Evolutionary conservation across 2,329 filamentous ascomycete genomes (phyloP).

Genomic region (Phaeosphaeria sp.): DNA sequence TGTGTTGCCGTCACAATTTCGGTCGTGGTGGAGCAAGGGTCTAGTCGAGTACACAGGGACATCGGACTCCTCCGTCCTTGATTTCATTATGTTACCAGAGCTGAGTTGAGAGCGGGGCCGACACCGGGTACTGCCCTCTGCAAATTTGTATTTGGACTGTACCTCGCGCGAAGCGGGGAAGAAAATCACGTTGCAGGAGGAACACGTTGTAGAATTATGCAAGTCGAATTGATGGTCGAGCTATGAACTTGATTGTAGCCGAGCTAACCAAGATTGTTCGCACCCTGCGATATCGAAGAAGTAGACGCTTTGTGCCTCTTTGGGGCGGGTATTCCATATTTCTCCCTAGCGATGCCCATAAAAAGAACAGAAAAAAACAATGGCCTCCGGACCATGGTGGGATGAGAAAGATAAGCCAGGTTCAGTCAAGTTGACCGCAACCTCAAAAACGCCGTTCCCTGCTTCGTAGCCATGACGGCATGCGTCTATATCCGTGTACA

Average conservation of each 20-base stretch:
- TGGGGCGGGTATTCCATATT: neutral
- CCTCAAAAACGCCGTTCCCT: conserved; percentile 21
- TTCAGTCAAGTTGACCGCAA: conserved; percentile 11
- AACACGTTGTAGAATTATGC: neutral
- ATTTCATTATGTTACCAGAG: neutral
- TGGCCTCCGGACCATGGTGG: neutral
- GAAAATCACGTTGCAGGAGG: neutral
- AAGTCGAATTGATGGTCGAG: neutral
- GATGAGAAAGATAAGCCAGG: conserved; percentile 14
- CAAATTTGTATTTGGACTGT: neutral
- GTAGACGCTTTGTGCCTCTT: neutral
- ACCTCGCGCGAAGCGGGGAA: neutral
- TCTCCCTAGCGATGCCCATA: neutral
- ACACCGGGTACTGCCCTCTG: neutral
- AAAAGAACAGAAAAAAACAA: neutral
- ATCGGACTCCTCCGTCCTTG: neutral
- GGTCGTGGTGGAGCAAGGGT: neutral
- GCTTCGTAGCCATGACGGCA: conserved; percentile 50
- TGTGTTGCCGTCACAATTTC: neutral
- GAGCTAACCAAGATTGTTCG: no score
- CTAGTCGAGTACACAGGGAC: neutral
- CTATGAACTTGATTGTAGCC: no score
- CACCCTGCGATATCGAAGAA: neutral
- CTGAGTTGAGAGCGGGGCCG: neutral
- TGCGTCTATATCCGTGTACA: conserved; percentile 44